Percentiles rank a stretch among this genome's conserved stretches.
These are phyloP conservation scores for Pseudoturritis turrita DNA, from an alignment of 345 rosid species.

Conservation along the genomic window DNA sequence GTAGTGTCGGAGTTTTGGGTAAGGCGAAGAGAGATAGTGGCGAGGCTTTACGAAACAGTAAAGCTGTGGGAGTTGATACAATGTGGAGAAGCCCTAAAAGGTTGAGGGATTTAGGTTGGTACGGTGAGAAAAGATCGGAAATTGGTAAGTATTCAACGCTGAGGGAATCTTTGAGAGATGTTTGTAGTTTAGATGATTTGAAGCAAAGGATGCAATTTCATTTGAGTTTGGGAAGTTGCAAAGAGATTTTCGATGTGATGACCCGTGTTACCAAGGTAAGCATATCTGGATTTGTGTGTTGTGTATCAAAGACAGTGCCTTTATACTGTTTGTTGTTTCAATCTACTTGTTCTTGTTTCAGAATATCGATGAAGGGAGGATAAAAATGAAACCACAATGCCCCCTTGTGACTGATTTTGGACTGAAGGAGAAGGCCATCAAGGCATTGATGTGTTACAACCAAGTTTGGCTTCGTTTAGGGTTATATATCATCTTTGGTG, in stretches of 20 bases:
- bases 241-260: constrained; percentile 66
- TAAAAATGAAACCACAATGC: constrained; percentile 81
- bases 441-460: constrained; percentile 62
- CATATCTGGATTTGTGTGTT: neutral
- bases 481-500: constrained; percentile 66
- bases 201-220: constrained; percentile 58
- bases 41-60: constrained; percentile 14
- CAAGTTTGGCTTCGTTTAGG: constrained; percentile 87
- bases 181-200: constrained; percentile 93
- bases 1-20: neutral
- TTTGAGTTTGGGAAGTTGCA: constrained; percentile 59
- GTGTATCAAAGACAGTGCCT: neutral
- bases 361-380: constrained; percentile 90
- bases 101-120: constrained; percentile 50
- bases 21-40: constrained; percentile 55
- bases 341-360: constrained; percentile 29
- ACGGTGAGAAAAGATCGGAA: constrained; percentile 29
- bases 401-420: constrained; percentile 90
- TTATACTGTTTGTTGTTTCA: neutral
- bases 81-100: constrained; percentile 67
- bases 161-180: constrained; percentile 56
- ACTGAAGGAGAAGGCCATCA: constrained; percentile 70
- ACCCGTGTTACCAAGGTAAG: constrained; percentile 64
- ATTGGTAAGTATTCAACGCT: constrained; percentile 31
- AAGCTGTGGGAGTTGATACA: constrained; percentile 38